phyloP scores from a whole-genome alignment of 257 asterid genomes.

The Marsdenia floribunda region DNA sequence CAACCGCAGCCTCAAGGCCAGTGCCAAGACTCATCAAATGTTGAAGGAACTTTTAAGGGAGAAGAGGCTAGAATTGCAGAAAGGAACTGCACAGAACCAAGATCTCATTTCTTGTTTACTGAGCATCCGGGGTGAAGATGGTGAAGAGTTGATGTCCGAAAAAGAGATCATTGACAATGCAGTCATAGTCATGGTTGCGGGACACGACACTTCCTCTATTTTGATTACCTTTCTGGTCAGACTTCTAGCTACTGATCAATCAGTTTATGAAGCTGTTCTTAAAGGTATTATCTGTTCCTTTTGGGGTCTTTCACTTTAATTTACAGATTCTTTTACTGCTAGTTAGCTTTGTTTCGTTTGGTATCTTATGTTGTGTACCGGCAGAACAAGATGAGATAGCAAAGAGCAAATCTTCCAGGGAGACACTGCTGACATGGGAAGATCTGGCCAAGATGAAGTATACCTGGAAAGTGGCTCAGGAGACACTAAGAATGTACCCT shows the following conservation, averaged over 20 bases:
- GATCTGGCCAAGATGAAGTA: conserved; percentile 66
- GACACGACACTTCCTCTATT: conserved; percentile 62
- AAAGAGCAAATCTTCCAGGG: conserved; percentile 31
- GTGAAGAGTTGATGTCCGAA: conserved; percentile 37
- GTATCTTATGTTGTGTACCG: background rate
- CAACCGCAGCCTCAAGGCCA: conserved; percentile 62
- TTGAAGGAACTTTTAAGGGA: conserved; percentile 43
- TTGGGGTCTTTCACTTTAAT: background rate
- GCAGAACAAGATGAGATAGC: conserved; percentile 63
- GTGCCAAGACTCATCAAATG: conserved; percentile 40
- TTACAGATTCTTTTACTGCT: background rate
- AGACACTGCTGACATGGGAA: conserved; percentile 54
- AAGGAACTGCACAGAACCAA: conserved; percentile 46
- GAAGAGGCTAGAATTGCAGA: conserved; percentile 38
- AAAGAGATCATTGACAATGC: conserved; percentile 58
- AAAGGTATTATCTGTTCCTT: conserved; percentile 31
- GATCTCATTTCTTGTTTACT: conserved; percentile 69
- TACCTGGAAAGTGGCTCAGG: conserved; percentile 76
- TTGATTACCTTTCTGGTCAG: conserved; percentile 54
- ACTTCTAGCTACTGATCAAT: conserved; percentile 42
- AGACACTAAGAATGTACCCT: conserved; percentile 53
- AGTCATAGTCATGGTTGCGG: conserved; percentile 60
- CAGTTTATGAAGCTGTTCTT: conserved; percentile 45
- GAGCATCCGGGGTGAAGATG: conserved; percentile 37
- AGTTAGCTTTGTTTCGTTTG: background rate